Percentiles rank a stretch among this genome's conserved stretches.
These are phyloP conservation scores for Ceratobasidium sp. DNA, from an alignment of 1,284 basidiomycete species.

Conservation along the genomic window DNA sequence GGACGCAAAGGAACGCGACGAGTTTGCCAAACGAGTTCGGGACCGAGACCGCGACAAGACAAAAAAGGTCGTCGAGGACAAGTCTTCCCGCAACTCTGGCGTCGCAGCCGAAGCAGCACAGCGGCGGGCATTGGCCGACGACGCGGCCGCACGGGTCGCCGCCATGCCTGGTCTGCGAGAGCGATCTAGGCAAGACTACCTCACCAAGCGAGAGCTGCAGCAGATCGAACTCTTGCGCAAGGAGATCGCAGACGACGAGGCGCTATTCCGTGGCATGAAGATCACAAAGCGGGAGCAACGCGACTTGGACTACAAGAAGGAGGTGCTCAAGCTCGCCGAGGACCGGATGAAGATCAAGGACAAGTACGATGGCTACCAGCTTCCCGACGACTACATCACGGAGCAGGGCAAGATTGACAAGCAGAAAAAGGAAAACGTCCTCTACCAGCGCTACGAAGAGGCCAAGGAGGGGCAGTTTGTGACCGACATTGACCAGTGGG, in stretches of 20 bases:
- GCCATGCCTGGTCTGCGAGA: constrained; percentile 85
- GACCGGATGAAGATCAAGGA: constrained; percentile 93
- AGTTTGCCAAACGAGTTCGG: constrained; percentile 87
- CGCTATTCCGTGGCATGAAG: constrained; percentile 86
- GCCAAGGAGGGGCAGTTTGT: constrained; percentile 89
- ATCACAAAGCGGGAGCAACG: constrained; percentile 82
- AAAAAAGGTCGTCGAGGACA: constrained; percentile 92
- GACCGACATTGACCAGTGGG: constrained; percentile 97
- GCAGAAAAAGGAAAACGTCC: constrained; percentile 92
- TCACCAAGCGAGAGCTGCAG: constrained; percentile 94
- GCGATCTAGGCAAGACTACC: constrained; percentile 90
- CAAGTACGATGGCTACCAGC: constrained; percentile 90
- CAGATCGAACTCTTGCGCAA: constrained; percentile 92
- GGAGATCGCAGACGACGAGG: constrained; percentile 92
- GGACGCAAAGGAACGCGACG: constrained; percentile 88
- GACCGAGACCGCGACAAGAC: constrained; percentile 84
- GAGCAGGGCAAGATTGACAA: constrained; percentile 99
- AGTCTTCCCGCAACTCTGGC: constrained; percentile 69
- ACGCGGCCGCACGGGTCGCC: constrained; percentile 73
- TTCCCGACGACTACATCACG: constrained; percentile 97
- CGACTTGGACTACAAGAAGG: constrained; percentile 91
- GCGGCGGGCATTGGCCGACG: constrained; percentile 84
- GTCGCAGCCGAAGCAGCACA: constrained; percentile 83
- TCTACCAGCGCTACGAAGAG: constrained; percentile 96
- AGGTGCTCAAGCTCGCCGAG: constrained; percentile 89